These are phyloP conservation scores for Solanum chiquidenum DNA, from an alignment of 257 asterid species.

Conservation along the genomic window DNA sequence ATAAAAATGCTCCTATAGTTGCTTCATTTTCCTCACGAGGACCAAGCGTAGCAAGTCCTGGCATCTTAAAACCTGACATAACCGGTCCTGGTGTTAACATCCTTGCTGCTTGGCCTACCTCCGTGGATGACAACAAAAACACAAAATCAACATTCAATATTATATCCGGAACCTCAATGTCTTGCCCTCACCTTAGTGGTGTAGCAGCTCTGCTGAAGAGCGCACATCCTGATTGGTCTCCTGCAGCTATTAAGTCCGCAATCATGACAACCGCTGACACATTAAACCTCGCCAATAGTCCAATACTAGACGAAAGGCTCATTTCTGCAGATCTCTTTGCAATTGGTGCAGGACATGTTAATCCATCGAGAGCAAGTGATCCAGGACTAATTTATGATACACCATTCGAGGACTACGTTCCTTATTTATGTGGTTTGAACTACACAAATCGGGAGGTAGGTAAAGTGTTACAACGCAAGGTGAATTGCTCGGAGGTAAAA, in stretches of 20 bases:
- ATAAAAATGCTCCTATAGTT: slow-evolving; percentile 27
- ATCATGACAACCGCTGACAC: slow-evolving; percentile 42
- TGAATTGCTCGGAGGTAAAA: slow-evolving; percentile 11
- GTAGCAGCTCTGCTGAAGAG: slow-evolving; percentile 35
- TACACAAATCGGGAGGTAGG: slow-evolving; percentile 23
- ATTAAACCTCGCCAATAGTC: slow-evolving; percentile 8
- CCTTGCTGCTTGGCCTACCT: slow-evolving; percentile 38
- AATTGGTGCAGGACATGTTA: slow-evolving; percentile 44
- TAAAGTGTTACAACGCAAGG: neutral
- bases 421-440: slow-evolving; percentile 39
- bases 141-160: slow-evolving; percentile 25
- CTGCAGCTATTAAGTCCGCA: slow-evolving; percentile 41
- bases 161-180: slow-evolving; percentile 43
- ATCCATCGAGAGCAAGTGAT: slow-evolving; percentile 27
- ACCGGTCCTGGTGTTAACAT: slow-evolving; percentile 49
- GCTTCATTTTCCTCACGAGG: slow-evolving; percentile 48
- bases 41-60: slow-evolving; percentile 24
- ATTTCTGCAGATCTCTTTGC: slow-evolving; percentile 23
- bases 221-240: slow-evolving; percentile 40
- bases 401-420: slow-evolving; percentile 26
- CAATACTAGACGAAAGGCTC: slow-evolving; percentile 22
- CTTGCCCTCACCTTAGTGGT: slow-evolving; percentile 45
- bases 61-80: slow-evolving; percentile 56
- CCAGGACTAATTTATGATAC: slow-evolving; percentile 48
- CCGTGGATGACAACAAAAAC: slow-evolving; percentile 13